These are phyloP conservation scores for Zygosaccharomyces pseudobailii DNA, from an alignment of 1,139 yeast genomes.

Conservation along the genomic window DNA sequence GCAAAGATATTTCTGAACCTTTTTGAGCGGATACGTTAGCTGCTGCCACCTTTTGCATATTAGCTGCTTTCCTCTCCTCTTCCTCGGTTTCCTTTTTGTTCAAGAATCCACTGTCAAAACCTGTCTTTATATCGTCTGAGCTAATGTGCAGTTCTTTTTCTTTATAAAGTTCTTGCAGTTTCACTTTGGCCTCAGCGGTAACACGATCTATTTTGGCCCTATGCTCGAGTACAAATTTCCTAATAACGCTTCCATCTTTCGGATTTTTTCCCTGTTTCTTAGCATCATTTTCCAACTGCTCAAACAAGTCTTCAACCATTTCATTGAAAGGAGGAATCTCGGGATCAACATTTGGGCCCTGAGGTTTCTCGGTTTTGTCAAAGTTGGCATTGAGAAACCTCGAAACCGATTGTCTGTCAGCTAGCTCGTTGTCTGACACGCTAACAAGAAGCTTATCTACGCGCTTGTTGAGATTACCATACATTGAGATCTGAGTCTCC, in stretches of 20 bases:
- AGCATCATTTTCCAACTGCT: constrained; percentile 60
- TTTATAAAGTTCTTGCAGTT: constrained; percentile 58
- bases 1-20: constrained; percentile 5
- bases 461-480: constrained; percentile 64
- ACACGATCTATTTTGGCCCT: constrained; percentile 64
- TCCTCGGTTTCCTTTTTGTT: constrained; percentile 48
- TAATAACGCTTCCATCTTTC: constrained; percentile 41
- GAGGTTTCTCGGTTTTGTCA: constrained; percentile 54
- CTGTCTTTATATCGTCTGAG: constrained; percentile 90
- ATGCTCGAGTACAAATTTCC: constrained; percentile 50
- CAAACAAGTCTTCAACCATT: constrained; percentile 85
- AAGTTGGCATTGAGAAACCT: constrained; percentile 45
- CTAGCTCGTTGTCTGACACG: constrained; percentile 39
- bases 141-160: constrained; percentile 76
- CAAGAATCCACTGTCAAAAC: constrained; percentile 80
- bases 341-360: constrained; percentile 49
- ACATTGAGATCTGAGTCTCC: constrained; percentile 72
- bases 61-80: constrained; percentile 16
- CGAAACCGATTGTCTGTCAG: constrained; percentile 40
- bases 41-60: constrained; percentile 18
- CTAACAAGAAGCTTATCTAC: constrained; percentile 54
- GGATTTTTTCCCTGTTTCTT: constrained; percentile 46
- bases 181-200: constrained; percentile 53
- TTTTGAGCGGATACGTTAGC: constrained; percentile 1
- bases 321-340: constrained; percentile 81